Percentiles rank a stretch among this genome's conserved stretches.
Evolutionary conservation across 2,329 filamentous ascomycete genomes (phyloP).

Genomic region (Cryoendolithus antarcticus): DNA sequence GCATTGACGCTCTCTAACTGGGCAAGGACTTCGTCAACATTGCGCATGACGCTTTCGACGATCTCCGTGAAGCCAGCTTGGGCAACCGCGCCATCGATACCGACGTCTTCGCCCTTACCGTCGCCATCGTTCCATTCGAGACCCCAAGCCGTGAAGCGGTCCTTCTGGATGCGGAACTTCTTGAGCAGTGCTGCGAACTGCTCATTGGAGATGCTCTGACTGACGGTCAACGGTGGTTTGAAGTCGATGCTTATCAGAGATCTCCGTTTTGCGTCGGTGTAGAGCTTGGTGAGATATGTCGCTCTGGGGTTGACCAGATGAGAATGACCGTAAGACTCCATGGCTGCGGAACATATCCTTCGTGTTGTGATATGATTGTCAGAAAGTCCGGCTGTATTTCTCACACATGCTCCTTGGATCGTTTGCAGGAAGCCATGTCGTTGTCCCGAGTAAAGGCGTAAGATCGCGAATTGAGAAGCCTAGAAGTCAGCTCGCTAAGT

Average conservation of each 20-base stretch:
- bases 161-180: slow-evolving; percentile 68
- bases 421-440: too few species aligned
- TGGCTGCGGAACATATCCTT: slow-evolving; percentile 1
- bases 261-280: slow-evolving; percentile 70
- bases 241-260: slow-evolving; percentile 46
- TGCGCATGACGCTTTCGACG: slow-evolving; percentile 65
- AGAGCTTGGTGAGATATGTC: slow-evolving; percentile 52
- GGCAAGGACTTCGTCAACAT: slow-evolving; percentile 66
- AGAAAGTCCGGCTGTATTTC: too few species aligned
- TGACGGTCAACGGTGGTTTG: slow-evolving; percentile 26
- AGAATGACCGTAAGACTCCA: slow-evolving; percentile 12
- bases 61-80: slow-evolving; percentile 61
- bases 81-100: slow-evolving; percentile 62
- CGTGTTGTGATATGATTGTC: too few species aligned
- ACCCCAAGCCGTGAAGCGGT: slow-evolving; percentile 67
- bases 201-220: slow-evolving; percentile 33
- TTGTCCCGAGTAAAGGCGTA: too few species aligned
- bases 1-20: slow-evolving; percentile 61
- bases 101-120: slow-evolving; percentile 47
- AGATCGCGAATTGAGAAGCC: too few species aligned
- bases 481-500: too few species aligned
- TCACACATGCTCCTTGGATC: too few species aligned
- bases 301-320: slow-evolving; percentile 10
- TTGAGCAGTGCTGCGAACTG: slow-evolving; percentile 61
- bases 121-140: slow-evolving; percentile 64